Percentiles rank a stretch among this genome's conserved stretches.
Conservation (phyloP, 495 filamentous ascomycete genomes). For the Talaromyces nanjingensis region DNA sequence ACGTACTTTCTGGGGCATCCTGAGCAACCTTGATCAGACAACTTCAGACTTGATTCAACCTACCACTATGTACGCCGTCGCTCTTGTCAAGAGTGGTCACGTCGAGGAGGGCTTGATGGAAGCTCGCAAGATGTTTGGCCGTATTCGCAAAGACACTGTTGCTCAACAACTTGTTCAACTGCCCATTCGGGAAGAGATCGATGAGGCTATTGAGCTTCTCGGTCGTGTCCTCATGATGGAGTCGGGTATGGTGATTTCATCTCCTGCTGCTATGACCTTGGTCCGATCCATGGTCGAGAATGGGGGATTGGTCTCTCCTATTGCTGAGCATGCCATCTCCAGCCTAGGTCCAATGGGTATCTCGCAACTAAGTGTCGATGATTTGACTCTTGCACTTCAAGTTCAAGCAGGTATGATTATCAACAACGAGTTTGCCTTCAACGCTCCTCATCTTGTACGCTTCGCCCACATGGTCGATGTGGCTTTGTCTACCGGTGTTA, state of each 20-base stretch:
- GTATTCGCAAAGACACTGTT: constrained; percentile 53
- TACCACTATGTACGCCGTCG: constrained; percentile 77
- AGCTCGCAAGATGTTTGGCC: constrained; percentile 74
- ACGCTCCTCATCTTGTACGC: constrained; percentile 49
- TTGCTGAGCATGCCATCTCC: constrained; percentile 57
- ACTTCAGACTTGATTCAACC: constrained; percentile 71
- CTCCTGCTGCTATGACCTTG: constrained; percentile 50
- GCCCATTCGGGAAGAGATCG: constrained; percentile 64
- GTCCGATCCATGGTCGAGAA: constrained; percentile 72
- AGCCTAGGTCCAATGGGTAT: constrained; percentile 54
- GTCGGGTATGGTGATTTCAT: constrained; percentile 39
- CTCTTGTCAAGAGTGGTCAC: constrained; percentile 72
- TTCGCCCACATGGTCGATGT: constrained; percentile 57
- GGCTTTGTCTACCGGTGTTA: constrained; percentile 38
- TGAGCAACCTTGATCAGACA: constrained; percentile 53
- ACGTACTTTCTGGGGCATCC: constrained; percentile 65
- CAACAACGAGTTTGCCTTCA: constrained; percentile 32
- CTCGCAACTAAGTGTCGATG: constrained; percentile 44
- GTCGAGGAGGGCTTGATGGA: constrained; percentile 68
- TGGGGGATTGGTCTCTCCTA: constrained; percentile 51
- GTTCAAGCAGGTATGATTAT: constrained; percentile 58
- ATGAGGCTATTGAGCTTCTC: constrained; percentile 79
- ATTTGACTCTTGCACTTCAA: constrained; percentile 54
- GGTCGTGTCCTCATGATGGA: constrained; percentile 43
- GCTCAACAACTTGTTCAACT: constrained; percentile 19